These are phyloP conservation scores for Kalmanozyma brasiliensis DNA, from an alignment of 1,284 basidiomycete genomes.

Conservation along the genomic window DNA sequence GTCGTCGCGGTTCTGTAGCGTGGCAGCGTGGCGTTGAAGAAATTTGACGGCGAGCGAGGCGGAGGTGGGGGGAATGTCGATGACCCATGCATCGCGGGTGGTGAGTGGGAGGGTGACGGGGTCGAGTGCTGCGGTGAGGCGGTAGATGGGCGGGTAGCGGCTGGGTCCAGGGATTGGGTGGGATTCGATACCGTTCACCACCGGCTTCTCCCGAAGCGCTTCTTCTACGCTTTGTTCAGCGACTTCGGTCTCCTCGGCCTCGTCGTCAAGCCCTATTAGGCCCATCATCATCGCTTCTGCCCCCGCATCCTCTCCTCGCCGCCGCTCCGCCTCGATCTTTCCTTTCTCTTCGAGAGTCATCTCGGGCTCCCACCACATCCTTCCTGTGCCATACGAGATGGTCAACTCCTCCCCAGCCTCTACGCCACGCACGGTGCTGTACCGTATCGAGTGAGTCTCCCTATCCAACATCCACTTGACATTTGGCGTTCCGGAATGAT, in stretches of 20 bases:
- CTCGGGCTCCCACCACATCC: constrained; percentile 64
- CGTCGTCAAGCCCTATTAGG: constrained; percentile 18
- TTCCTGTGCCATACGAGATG: constrained; percentile 76
- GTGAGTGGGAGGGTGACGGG: constrained; percentile 65
- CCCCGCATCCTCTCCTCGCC: constrained; percentile 7
- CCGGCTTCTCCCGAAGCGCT: background rate
- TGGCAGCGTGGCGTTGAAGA: constrained; percentile 28
- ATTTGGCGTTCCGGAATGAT: constrained; percentile 76
- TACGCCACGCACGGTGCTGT: constrained; percentile 74
- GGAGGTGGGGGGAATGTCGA: constrained; percentile 75
- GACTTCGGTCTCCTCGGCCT: constrained; percentile 8
- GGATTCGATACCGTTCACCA: constrained; percentile 24
- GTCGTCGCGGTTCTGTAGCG: constrained; percentile 44
- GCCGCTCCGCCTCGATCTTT: constrained; percentile 11
- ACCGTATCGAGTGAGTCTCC: constrained; percentile 75
- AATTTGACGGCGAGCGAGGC: constrained; percentile 43
- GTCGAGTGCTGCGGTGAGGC: constrained; percentile 67
- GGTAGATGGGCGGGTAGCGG: constrained; percentile 58
- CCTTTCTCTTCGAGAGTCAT: constrained; percentile 10
- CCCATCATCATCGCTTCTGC: constrained; percentile 16
- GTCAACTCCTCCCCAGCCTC: constrained; percentile 78
- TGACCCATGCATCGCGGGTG: constrained; percentile 81
- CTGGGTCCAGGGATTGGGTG: constrained; percentile 21
- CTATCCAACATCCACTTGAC: constrained; percentile 74
- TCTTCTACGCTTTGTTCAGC: background rate